Evolutionary conservation across 2,329 filamentous ascomycete genomes (phyloP).

Genomic region (Decorospora gaudefroyi): DNA sequence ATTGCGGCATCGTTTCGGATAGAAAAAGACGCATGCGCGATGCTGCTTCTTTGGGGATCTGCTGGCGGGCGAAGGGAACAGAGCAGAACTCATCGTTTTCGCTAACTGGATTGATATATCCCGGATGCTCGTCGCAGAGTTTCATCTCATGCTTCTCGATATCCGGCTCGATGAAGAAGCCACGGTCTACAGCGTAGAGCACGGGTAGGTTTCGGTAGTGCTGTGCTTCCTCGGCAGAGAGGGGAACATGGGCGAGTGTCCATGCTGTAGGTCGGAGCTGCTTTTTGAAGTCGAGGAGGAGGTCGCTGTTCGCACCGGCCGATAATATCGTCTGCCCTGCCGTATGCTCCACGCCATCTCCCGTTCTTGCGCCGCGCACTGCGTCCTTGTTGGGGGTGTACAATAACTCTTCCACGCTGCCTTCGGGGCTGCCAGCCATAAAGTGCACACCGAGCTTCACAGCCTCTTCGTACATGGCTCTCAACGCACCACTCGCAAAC

Average conservation of each 20-base stretch:
- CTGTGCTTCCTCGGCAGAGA: conserved; percentile 53
- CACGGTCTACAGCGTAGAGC: conserved; percentile 55
- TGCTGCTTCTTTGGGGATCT: conserved; percentile 56
- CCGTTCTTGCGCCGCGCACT: conserved; percentile 52
- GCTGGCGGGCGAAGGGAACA: conserved; percentile 50
- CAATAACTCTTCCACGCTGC: conserved; percentile 49
- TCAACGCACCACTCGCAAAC: conserved; percentile 56
- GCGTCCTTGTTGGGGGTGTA: conserved; percentile 31
- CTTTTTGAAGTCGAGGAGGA: conserved; percentile 56
- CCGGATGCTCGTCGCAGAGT: conserved; percentile 62
- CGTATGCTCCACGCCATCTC: conserved; percentile 49
- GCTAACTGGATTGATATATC: conserved; percentile 57
- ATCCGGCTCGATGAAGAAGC: conserved; percentile 58
- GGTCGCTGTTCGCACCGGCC: conserved; percentile 55
- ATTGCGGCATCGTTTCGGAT: conserved; percentile 58
- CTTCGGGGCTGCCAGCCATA: conserved; percentile 49
- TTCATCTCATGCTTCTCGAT: conserved; percentile 53
- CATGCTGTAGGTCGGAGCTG: conserved; percentile 61
- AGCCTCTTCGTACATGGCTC: conserved; percentile 54
- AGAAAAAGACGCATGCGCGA: conserved; percentile 55
- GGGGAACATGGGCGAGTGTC: conserved; percentile 58
- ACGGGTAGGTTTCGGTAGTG: conserved; percentile 57
- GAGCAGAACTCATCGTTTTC: conserved; percentile 37
- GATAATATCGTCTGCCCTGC: conserved; percentile 56
- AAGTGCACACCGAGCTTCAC: conserved; percentile 54